Conservation (phyloP, 108 stramenopile species). For the Hondaea fermentalgiana region DNA sequence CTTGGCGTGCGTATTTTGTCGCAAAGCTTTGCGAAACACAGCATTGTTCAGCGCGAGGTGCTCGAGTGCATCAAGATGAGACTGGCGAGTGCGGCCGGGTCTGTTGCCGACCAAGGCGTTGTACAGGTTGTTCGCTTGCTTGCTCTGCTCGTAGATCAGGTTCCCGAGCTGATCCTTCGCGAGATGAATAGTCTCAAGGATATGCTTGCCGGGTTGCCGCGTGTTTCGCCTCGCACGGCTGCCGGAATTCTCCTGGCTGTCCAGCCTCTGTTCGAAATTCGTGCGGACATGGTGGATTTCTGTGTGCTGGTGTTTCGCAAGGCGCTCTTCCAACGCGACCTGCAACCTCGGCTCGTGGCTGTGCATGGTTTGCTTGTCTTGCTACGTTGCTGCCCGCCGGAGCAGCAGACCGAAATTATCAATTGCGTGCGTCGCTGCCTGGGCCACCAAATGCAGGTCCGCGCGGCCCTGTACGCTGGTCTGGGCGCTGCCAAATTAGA, state of each 20-base stretch:
- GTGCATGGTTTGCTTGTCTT: neutral
- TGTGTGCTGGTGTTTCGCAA: neutral
- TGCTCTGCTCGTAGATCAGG: neutral
- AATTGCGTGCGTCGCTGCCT: conserved; percentile 4
- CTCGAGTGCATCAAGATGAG: neutral
- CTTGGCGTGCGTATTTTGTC: neutral
- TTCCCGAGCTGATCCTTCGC: neutral
- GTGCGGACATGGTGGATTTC: neutral
- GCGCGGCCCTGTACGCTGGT: neutral
- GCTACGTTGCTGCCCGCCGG: neutral
- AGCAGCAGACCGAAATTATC: neutral
- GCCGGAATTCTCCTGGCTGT: neutral
- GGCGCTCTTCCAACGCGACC: conserved; percentile 8
- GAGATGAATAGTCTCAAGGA: neutral
- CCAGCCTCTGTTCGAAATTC: neutral
- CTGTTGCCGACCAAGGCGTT: neutral
- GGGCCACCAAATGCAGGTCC: neutral
- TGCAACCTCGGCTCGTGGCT: neutral
- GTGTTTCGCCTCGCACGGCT: neutral
- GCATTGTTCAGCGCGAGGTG: conserved; percentile 11
- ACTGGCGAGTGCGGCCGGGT: neutral
- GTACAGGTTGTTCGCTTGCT: neutral
- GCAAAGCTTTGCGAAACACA: neutral
- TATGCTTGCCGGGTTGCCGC: neutral
- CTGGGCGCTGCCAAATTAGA: neutral